Evolutionary conservation across 495 filamentous ascomycete species (phyloP).

Genomic region (Venustampulla echinocandica): DNA sequence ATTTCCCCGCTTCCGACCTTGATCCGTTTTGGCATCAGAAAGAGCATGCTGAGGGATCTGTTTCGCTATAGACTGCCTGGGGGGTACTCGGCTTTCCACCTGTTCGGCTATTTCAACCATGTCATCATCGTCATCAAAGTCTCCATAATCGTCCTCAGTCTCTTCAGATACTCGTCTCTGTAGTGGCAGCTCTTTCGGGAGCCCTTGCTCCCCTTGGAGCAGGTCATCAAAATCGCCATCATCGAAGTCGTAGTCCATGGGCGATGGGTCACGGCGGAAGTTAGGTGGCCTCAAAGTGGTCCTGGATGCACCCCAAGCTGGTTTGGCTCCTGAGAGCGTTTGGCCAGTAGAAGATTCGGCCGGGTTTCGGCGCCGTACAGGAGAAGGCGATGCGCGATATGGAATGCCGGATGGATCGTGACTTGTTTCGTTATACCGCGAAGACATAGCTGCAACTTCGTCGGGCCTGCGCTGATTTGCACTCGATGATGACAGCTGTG

Average conservation of each 20-base stretch:
- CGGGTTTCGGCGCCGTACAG: background rate
- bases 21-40: background rate
- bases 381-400: constrained; percentile 3
- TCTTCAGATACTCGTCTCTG: background rate
- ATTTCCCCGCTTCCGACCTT: constrained; percentile 26
- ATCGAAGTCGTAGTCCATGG: constrained; percentile 12
- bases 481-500: background rate
- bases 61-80: constrained; percentile 20
- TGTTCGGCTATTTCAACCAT: constrained; percentile 54
- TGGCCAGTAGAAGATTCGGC: background rate
- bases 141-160: constrained; percentile 50
- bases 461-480: background rate
- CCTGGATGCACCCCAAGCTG: background rate
- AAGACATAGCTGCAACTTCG: background rate
- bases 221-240: constrained; percentile 11
- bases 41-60: constrained; percentile 37
- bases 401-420: background rate
- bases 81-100: constrained; percentile 40
- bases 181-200: background rate
- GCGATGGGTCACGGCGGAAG: constrained; percentile 9
- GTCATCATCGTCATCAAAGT: constrained; percentile 60
- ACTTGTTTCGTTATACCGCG: background rate
- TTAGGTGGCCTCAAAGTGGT: constrained; percentile 11
- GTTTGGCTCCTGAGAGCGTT: background rate
- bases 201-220: constrained; percentile 12